phyloP scores from a whole-genome alignment of 148 eudicot species.

The Polygonum maritimum region DNA sequence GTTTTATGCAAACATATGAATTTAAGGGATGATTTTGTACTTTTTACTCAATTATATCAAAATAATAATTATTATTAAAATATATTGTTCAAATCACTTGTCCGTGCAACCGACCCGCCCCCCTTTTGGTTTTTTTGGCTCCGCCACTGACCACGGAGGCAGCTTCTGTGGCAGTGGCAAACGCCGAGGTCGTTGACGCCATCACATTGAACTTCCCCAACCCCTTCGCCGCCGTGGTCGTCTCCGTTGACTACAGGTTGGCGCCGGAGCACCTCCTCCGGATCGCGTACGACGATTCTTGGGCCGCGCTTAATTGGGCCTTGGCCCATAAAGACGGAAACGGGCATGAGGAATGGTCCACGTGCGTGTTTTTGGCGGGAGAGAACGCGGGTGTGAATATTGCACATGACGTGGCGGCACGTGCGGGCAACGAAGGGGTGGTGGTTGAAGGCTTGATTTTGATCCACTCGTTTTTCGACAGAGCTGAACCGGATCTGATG shows the following conservation, averaged over 20 bases:
- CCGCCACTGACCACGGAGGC: slow-evolving; percentile 69
- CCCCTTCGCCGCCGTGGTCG: slow-evolving; percentile 11
- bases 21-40: too few relatives aligned
- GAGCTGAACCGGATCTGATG: slow-evolving; percentile 16
- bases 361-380: slow-evolving; percentile 21
- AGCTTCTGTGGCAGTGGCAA: slow-evolving; percentile 38
- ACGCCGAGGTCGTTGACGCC: slow-evolving; percentile 34
- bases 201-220: slow-evolving; percentile 5
- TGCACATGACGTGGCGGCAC: slow-evolving; percentile 22
- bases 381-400: slow-evolving; percentile 36
- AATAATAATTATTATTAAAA: too few relatives aligned
- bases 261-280: slow-evolving; percentile 29
- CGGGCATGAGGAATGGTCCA: slow-evolving; percentile 28
- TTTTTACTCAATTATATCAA: too few relatives aligned
- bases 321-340: not conserved
- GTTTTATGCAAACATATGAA: too few relatives aligned
- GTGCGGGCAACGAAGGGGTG: slow-evolving; percentile 11
- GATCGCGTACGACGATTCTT: slow-evolving; percentile 28
- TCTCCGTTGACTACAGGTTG: slow-evolving; percentile 27
- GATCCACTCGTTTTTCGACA: slow-evolving; percentile 28
- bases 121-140: too few relatives aligned
- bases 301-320: slow-evolving; percentile 24
- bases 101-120: too few relatives aligned
- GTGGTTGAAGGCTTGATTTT: slow-evolving; percentile 16
- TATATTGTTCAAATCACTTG: too few relatives aligned